Percentiles rank a stretch among this genome's conserved stretches.
Evolutionary conservation across 345 rosid species (phyloP).

Genomic region (Balakata baccata): DNA sequence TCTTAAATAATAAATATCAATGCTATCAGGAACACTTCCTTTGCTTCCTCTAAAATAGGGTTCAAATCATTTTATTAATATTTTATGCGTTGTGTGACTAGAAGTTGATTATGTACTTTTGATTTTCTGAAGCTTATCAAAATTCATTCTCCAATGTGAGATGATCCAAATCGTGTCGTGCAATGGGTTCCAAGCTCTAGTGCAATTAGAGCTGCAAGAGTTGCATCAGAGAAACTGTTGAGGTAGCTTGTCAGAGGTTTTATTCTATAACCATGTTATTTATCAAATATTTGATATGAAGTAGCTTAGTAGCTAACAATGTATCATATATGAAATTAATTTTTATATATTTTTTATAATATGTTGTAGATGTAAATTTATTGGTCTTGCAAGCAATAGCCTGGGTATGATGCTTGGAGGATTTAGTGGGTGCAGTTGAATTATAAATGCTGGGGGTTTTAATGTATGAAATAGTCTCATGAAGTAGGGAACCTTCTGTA

Average conservation of each 20-base stretch:
- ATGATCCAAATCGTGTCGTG: constrained; percentile 66
- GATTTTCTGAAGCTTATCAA: constrained; percentile 63
- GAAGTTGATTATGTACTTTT: constrained; percentile 12
- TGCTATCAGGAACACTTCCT: not conserved
- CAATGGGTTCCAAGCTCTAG: constrained; percentile 63
- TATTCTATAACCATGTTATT: not conserved
- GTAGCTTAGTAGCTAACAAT: not conserved
- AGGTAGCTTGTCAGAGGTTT: constrained; percentile 39
- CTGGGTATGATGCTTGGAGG: not conserved
- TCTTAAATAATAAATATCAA: not conserved
- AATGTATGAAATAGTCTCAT: too few species aligned
- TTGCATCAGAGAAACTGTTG: constrained; percentile 79
- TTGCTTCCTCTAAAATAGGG: not conserved
- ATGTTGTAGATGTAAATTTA: not conserved
- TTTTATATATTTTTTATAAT: not conserved
- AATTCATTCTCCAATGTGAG: constrained; percentile 93
- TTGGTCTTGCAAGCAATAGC: not conserved
- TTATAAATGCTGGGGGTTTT: too few species aligned
- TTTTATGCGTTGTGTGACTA: not conserved
- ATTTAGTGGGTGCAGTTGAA: not conserved
- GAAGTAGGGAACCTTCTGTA: too few species aligned
- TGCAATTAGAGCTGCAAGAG: constrained; percentile 68
- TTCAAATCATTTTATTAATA: not conserved
- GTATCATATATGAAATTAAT: not conserved
- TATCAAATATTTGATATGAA: not conserved